phyloP scores from a whole-genome alignment of 768 basidiomycete genomes.

The Naganishia antarctica region DNA sequence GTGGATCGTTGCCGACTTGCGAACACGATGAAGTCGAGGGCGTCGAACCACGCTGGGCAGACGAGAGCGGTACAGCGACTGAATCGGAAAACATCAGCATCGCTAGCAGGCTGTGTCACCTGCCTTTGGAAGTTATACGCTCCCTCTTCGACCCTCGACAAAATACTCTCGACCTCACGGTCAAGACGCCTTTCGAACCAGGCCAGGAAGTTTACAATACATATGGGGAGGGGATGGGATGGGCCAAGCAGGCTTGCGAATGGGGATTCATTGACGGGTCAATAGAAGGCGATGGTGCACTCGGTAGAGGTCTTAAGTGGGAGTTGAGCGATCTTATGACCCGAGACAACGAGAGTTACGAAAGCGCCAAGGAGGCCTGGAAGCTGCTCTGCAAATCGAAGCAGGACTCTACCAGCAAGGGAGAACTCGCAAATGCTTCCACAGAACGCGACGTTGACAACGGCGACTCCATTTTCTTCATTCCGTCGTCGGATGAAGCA shows the following conservation, averaged over 20 bases:
- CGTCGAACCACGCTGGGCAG: background rate
- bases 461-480: constrained; percentile 10
- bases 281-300: constrained; percentile 15
- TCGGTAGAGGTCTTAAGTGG: constrained; percentile 19
- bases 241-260: constrained; percentile 33
- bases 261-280: constrained; percentile 35
- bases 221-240: constrained; percentile 34
- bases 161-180: constrained; percentile 34
- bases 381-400: constrained; percentile 8
- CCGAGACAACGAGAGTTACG: constrained; percentile 19
- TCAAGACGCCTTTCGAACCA: constrained; percentile 26
- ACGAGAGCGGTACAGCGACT: background rate
- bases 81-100: background rate
- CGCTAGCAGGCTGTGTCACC: constrained; percentile 22
- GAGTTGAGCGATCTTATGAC: constrained; percentile 22
- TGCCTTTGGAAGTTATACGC: constrained; percentile 17
- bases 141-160: constrained; percentile 20
- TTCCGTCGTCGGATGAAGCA: background rate
- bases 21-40: constrained; percentile 24
- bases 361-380: constrained; percentile 18
- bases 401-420: background rate
- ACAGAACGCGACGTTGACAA: background rate
- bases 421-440: too few relatives aligned
- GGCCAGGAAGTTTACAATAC: constrained; percentile 36
- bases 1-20: constrained; percentile 36